A percentile compares a stretch with the other conserved stretches of the same genome.
Conservation (phyloP, 352 stramenopile species). For the Pythium aphanidermatum region DNA sequence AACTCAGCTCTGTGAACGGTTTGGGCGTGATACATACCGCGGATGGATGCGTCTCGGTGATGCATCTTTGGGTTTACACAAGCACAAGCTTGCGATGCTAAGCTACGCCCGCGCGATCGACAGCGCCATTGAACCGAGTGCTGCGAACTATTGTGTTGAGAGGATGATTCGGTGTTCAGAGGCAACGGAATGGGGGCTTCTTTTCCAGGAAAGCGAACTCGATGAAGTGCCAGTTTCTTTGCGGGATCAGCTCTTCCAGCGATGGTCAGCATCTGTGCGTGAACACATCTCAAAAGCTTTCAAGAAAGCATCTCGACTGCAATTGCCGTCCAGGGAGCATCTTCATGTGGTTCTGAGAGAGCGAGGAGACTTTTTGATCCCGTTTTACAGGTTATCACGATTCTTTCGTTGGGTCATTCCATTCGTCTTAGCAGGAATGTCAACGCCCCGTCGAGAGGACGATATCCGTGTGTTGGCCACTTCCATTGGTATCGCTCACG, state of each 20-base stretch:
- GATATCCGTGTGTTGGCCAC: constrained; percentile 17
- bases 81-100: constrained; percentile 24
- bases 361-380: neutral
- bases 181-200: constrained; percentile 19
- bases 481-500: constrained; percentile 11
- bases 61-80: constrained; percentile 5
- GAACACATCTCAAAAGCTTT: neutral
- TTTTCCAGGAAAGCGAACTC: constrained; percentile 17
- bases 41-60: constrained; percentile 23
- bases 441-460: constrained; percentile 15
- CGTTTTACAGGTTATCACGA: constrained; percentile 17
- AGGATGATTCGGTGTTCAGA: constrained; percentile 15
- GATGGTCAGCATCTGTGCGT: constrained; percentile 7
- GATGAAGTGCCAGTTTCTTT: constrained; percentile 10
- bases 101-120: constrained; percentile 9
- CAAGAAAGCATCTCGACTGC: constrained; percentile 1
- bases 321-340: constrained; percentile 13
- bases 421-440: constrained; percentile 24
- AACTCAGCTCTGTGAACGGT: constrained; percentile 11
- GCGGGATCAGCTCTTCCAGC: constrained; percentile 3
- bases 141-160: constrained; percentile 8
- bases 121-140: neutral
- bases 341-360: constrained; percentile 3
- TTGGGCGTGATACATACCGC: constrained; percentile 8
- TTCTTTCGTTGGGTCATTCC: constrained; percentile 28